These are phyloP conservation scores for Cynanchum wilfordii DNA, from an alignment of 257 asterid species.

Conservation along the genomic window DNA sequence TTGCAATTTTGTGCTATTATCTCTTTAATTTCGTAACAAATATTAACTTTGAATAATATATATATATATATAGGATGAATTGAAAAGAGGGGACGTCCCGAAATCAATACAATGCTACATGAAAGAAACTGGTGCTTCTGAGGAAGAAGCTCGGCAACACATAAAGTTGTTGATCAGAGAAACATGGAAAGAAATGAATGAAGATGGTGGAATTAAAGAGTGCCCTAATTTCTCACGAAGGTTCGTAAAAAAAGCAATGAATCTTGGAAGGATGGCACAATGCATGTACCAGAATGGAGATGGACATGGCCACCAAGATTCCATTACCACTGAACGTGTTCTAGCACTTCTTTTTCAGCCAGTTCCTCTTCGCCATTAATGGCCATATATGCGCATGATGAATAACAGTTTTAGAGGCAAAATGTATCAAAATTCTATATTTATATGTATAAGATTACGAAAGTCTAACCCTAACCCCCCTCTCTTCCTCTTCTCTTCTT, in stretches of 20 bases:
- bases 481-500: no score
- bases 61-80: constrained; percentile 6
- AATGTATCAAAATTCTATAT: no score
- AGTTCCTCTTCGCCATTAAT: constrained; percentile 21
- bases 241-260: constrained; percentile 24
- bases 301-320: constrained; percentile 39
- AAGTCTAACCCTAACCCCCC: no score
- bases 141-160: constrained; percentile 25
- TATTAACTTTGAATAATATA: no score
- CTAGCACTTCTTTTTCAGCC: constrained; percentile 29
- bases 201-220: constrained; percentile 6
- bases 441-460: no score
- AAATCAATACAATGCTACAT: constrained; percentile 43
- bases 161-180: constrained; percentile 16
- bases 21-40: no score
- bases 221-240: constrained; percentile 14
- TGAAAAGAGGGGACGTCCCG: constrained; percentile 29
- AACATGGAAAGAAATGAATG: constrained; percentile 38
- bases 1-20: no score
- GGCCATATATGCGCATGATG: no score
- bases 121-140: constrained; percentile 31
- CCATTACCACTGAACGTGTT: constrained; percentile 19
- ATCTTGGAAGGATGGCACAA: constrained; percentile 47
- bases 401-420: no score
- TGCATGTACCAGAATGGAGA: constrained; percentile 53